Conservation (phyloP, 495 filamentous ascomycete genomes). For the Diplogelasinospora grovesii region DNA sequence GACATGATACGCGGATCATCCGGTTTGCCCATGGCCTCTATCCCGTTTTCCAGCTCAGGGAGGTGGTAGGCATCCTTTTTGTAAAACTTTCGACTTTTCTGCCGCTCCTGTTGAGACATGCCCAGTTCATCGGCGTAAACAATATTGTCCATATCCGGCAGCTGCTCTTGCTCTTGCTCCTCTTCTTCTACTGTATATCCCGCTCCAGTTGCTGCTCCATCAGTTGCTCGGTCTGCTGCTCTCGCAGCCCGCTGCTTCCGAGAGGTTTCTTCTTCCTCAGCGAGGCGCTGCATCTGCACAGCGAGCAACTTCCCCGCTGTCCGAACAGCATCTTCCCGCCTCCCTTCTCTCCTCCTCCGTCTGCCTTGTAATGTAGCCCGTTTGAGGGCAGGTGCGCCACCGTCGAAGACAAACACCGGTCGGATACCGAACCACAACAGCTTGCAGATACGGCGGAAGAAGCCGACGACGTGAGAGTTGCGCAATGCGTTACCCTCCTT, state of each 20-base stretch:
- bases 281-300: slow-evolving; percentile 81
- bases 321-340: slow-evolving; percentile 83
- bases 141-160: slow-evolving; percentile 56
- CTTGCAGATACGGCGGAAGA: slow-evolving; percentile 97
- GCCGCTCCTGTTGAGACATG: slow-evolving; percentile 71
- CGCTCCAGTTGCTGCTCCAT: slow-evolving; percentile 9
- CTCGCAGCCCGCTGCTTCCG: slow-evolving; percentile 43
- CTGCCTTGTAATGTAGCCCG: slow-evolving; percentile 78
- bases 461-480: slow-evolving; percentile 91
- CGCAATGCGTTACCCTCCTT: slow-evolving; percentile 96
- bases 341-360: slow-evolving; percentile 75
- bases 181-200: too few species aligned
- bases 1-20: slow-evolving; percentile 95
- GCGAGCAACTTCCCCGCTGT: slow-evolving; percentile 88
- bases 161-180: slow-evolving; percentile 55
- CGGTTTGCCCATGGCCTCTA: slow-evolving; percentile 78
- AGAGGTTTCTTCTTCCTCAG: slow-evolving; percentile 72
- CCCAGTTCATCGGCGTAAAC: slow-evolving; percentile 85
- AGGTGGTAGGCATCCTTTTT: slow-evolving; percentile 94
- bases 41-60: slow-evolving; percentile 67
- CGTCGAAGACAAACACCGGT: slow-evolving; percentile 97
- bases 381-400: slow-evolving; percentile 86
- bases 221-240: neutral
- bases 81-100: slow-evolving; percentile 68
- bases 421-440: slow-evolving; percentile 93